Base-by-base conservation (phyloP, 2,329 filamentous ascomycete genomes). In the Colletotrichum scovillei region DNA sequence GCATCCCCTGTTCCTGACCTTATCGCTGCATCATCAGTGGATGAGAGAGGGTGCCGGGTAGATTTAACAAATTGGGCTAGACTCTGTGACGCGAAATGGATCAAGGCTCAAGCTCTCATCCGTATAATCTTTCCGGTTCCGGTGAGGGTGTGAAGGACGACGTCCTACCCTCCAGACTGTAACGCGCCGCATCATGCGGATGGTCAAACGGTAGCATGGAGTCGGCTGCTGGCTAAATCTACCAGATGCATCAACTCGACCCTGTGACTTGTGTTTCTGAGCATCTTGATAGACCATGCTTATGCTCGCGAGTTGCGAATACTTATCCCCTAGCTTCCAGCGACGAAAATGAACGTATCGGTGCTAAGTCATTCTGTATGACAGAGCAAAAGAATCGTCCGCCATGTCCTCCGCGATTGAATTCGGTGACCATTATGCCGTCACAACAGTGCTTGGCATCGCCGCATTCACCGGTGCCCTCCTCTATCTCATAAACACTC, bases 61-160 rank as follows among this genome's bases (percentile, higher is more conserved):
- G 67, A 73, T 65, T 70, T 38, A 30, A 70, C 70, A 62, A 49
- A 64, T 60, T 4, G 60, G 67, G 70, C 65, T 73, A 73, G 70
- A 26, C 56, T 19, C 49, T 53, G 32, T 42, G 46, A 66, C n/a
- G 22, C 67, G 24, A 28, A 22, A 32, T 19, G 14, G 12, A 52
- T 57, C 28, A 53, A 42, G 67, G 12, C 49, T 57, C 28, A 53
- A 42, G 67, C 60, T 73, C 42, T 24, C 53, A 8, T 49, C 67
- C 70, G 67, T 73, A 28, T 58, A 70, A 38, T 70, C 55, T 56
- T 65, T 60, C 70, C 70, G 55, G 22, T 73, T 73, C 60, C 67
- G 35, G 55, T 12, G 9, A 30, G 46, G 32, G 66, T 56, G 24
- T 57, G 52, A 4, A 38, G 11, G 46, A 56, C 22, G 49, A n/a